Evolutionary conservation across 169 alveolate species (phyloP), one percentile per base, ranked within the genome.

Genomic region (Besnoitia besnoiti): DNA sequence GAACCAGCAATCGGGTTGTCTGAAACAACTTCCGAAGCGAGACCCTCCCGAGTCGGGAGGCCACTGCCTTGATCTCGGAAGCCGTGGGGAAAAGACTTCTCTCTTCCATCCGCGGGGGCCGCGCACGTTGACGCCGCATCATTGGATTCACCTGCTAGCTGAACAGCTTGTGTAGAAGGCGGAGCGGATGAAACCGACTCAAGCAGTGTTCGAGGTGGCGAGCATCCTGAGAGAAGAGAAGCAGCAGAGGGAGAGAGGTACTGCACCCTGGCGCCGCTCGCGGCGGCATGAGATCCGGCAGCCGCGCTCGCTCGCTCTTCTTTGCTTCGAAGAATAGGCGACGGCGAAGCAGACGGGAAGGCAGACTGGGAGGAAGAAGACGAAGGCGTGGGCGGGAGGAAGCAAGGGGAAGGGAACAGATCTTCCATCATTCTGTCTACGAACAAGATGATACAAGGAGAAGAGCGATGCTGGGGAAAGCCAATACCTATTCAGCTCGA

Each of bases 331-430:
- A 30, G 2, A 30, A n/a, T 24, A 67, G 80, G 80, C 39, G 87
- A 77, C 2, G 87, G 61, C 35, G 87, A 42, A 12, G 59, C 87
- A 77, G 87, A 77, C 49, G 87, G 40, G 40, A 8, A 44, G 10
- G 87, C 44, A 0, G 82, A 42, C 21, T 55, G 3, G 10, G 59
- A 42, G 40, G 87, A 42, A 2, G 80, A 77, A 55, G 87, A 77
- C 59, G 61, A 77, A 35, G 87, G 87, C 7, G 87, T 40, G 30
- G 87, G 87, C 19, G 87, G 87, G 40, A 77, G 87, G 40, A 77
- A 77, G 40, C 40, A 77, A 1, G 87, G 87, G 55, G 87, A 77
- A 27, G 87, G 55, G 35, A 77, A 77, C 44, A 42, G 55, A 77
- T 77, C 55, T 37, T 77, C 87, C 2, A 42, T 27, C 87, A 77